Conservation (phyloP, 1,139 yeast species). For the Torulaspora globosa region DNA sequence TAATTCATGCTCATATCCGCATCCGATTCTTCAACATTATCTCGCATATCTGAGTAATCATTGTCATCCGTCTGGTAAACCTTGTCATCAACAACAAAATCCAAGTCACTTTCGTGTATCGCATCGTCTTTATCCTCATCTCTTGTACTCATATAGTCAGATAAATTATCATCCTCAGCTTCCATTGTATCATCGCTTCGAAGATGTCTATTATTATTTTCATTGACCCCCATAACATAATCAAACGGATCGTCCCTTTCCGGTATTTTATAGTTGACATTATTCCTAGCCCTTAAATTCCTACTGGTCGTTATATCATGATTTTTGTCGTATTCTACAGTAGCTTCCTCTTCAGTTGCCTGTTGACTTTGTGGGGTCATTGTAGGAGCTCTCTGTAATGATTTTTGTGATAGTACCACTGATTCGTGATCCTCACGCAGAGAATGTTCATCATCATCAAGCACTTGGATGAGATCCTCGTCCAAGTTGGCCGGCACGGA, state of each 20-base stretch:
- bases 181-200: constrained; percentile 30
- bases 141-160: constrained; percentile 31
- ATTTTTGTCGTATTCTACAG: constrained; percentile 3
- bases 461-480: constrained; percentile 22
- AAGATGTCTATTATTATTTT: constrained; percentile 3
- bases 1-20: constrained; percentile 7
- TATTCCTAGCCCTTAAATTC: constrained; percentile 19
- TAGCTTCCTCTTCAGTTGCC: constrained; percentile 5
- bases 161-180: constrained; percentile 34
- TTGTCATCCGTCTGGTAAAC: constrained; percentile 17
- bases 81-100: constrained; percentile 32
- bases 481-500: neutral
- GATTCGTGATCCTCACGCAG: constrained; percentile 12
- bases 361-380: constrained; percentile 15
- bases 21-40: constrained; percentile 8
- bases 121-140: constrained; percentile 31
- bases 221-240: constrained; percentile 24
- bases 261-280: constrained; percentile 31
- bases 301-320: constrained; percentile 10
- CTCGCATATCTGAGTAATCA: constrained; percentile 17
- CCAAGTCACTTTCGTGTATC: constrained; percentile 31
- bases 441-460: constrained; percentile 24
- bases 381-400: constrained; percentile 8
- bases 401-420: constrained; percentile 15
- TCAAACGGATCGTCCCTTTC: constrained; percentile 33